Evolutionary conservation across 2,329 filamentous ascomycete species (phyloP), one percentile per base, ranked within the genome.

Genomic region (Corinectria fuckeliana): DNA sequence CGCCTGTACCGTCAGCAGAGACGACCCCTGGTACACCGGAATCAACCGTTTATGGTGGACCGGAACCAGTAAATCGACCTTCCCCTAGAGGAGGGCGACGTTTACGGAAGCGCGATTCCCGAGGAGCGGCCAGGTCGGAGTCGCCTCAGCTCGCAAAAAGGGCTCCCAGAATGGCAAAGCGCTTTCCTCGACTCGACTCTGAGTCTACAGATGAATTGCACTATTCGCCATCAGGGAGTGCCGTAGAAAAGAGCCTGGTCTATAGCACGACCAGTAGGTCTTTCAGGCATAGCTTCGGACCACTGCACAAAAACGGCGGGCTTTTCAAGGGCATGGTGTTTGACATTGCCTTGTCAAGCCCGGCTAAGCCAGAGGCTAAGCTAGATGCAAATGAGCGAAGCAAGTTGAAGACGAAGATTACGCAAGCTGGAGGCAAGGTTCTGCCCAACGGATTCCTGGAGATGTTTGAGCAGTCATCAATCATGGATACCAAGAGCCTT

Each of bases 261-360:
- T 67, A 70, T 7, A 56, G 68, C 3, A 75, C 72, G 58, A 58
- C 65, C 5, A 69, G 54, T n/a, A 67, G 69, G 34, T 66, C 63
- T 1, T 70, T 71, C 20, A 66, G 69, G 14, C 70, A 71, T 49
- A 74, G 67, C 30, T 54, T 75, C 7, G 68, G 60, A 8, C 60
- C 68, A 56, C 69, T 54, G 30, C 61, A 62, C 63, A 69, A 66
- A 62, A 71, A 60, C 3, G 62, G 69, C 8, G 62, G 69, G 3
- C 45, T 96, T 0, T 97, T 98, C 69, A 77, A 84, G 1, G 87
- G 88, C 39, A 97, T 97, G 93, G 87, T 87, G 0, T 97, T 98
- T 75, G 93, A 93, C 0, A 84, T 97, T 10, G 94, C 92, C 0
- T 91, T 92, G 62, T 82, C 82, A 66, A 77, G 76, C 25, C 77